Evolutionary conservation across 306 rosid genomes (phyloP).

Genomic region (Ormosia emarginata): DNA sequence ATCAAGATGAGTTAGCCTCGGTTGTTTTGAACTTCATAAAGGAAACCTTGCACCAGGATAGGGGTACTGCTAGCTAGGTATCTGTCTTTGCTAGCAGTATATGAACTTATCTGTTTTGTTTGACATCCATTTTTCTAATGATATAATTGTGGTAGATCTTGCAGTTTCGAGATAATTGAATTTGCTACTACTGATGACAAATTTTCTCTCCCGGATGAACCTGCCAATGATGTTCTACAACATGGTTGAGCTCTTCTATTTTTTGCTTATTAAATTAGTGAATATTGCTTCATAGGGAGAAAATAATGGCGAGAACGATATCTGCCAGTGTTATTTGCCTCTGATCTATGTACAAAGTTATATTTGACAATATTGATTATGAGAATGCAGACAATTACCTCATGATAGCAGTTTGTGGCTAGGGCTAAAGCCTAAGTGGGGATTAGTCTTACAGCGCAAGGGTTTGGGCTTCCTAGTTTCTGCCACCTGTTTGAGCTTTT

Average conservation of each 20-base stretch:
- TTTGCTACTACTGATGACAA: neutral
- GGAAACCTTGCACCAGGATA: constrained; percentile 41
- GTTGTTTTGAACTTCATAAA: constrained; percentile 52
- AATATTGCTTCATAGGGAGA: neutral
- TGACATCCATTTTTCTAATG: neutral
- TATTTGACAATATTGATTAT: neutral
- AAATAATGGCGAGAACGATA: neutral
- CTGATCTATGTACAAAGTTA: neutral
- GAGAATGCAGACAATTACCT: neutral
- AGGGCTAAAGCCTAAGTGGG: too few species aligned
- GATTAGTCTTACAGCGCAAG: too few species aligned
- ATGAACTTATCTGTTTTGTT: neutral
- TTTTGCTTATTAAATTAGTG: neutral
- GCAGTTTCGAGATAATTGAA: constrained; percentile 20
- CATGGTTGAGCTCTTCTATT: neutral
- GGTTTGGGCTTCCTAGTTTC: neutral
- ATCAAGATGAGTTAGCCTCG: constrained; percentile 55
- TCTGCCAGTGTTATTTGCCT: neutral
- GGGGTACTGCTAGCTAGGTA: constrained; percentile 32
- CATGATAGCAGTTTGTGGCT: neutral
- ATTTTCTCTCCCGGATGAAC: neutral
- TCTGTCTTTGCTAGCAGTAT: neutral
- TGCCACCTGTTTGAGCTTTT: neutral
- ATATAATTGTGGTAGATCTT: neutral
- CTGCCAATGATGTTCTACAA: neutral